Evolutionary conservation across 2,329 filamentous ascomycete genomes (phyloP).

Genomic region (Clarireedia monteithiana): DNA sequence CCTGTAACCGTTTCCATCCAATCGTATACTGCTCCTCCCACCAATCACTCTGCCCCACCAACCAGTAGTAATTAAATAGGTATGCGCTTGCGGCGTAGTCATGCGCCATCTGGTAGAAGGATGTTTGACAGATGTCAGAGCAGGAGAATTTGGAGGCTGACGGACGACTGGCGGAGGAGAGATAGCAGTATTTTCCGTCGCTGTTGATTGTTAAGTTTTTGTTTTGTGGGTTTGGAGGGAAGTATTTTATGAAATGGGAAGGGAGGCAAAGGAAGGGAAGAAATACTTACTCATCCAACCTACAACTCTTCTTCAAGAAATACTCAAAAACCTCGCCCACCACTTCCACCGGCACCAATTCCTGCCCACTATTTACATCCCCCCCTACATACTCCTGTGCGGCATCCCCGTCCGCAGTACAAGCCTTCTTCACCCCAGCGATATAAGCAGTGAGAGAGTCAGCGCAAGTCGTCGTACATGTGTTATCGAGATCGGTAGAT

Average conservation of each 20-base stretch:
- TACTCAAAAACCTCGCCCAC: slow-evolving; percentile 10
- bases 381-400: slow-evolving; percentile 16
- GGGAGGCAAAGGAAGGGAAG: neutral
- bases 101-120: slow-evolving; percentile 27
- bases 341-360: slow-evolving; percentile 15
- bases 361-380: slow-evolving; percentile 13
- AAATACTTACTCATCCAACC: slow-evolving; percentile 10
- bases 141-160: slow-evolving; percentile 18
- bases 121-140: slow-evolving; percentile 21
- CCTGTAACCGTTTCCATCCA: slow-evolving; percentile 20
- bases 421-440: slow-evolving; percentile 21
- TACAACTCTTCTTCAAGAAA: neutral
- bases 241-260: neutral
- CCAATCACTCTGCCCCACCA: slow-evolving; percentile 19
- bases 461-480: slow-evolving; percentile 24
- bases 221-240: neutral
- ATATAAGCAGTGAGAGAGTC: slow-evolving; percentile 24
- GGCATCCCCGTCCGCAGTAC: slow-evolving; percentile 23
- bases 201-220: neutral
- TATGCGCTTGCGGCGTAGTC: slow-evolving; percentile 24
- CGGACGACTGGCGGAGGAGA: neutral
- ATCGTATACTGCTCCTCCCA: slow-evolving; percentile 23
- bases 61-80: slow-evolving; percentile 21
- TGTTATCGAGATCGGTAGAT: slow-evolving; percentile 20
- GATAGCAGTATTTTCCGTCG: neutral